Evolutionary conservation across 441 rosid genomes (phyloP).

Genomic region (Populus tomentosa): DNA sequence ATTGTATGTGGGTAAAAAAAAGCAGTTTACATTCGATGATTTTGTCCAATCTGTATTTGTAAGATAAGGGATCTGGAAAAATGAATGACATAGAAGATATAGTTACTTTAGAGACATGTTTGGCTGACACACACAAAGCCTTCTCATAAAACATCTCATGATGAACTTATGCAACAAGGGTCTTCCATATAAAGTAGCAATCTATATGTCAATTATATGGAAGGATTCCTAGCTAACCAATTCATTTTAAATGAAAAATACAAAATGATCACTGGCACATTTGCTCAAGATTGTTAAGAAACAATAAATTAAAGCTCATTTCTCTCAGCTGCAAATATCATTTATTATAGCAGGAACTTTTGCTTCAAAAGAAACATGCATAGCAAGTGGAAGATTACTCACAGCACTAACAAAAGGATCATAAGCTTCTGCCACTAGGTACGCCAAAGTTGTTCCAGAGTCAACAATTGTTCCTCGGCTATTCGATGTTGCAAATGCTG

Average conservation of each 20-base stretch:
- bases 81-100: neutral
- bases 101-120: neutral
- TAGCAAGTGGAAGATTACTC: constrained; percentile 28
- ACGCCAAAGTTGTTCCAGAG: constrained; percentile 92
- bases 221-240: neutral
- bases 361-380: neutral
- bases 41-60: neutral
- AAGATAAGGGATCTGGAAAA: neutral
- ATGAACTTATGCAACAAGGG: neutral
- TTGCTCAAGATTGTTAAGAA: neutral
- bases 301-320: neutral
- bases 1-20: neutral
- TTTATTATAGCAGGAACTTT: neutral
- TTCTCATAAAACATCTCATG: neutral
- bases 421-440: constrained; percentile 79
- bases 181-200: neutral
- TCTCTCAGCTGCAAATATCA: neutral
- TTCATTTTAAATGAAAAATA: neutral
- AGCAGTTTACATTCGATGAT: too few relatives aligned
- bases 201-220: neutral
- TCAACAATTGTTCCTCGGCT: constrained; percentile 88
- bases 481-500: constrained; percentile 68
- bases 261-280: neutral
- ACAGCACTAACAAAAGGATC: constrained; percentile 69
- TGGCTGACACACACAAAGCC: neutral